Conservation (phyloP, 257 asterid species). For the Prunella vulgaris region DNA sequence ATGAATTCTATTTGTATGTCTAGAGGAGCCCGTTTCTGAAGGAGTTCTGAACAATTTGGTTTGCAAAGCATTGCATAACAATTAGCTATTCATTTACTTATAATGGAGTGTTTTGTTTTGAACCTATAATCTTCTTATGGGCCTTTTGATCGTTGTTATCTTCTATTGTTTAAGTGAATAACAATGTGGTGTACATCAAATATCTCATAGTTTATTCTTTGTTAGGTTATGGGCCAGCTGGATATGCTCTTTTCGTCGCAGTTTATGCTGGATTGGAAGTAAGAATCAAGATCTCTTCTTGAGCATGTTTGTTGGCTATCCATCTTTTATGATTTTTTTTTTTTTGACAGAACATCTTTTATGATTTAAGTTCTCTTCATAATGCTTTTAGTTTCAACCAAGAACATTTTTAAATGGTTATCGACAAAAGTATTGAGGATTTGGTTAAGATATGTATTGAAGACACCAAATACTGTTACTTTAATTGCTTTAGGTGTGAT, state of each 20-base stretch:
- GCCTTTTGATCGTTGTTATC: constrained; percentile 12
- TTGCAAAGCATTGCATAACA: background rate
- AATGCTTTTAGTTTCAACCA: constrained; percentile 2
- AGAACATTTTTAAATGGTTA: background rate
- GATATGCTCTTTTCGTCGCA: constrained; percentile 87
- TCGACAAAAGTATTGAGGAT: background rate
- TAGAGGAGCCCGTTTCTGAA: constrained; percentile 7
- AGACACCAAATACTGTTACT: no score
- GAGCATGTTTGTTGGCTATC: constrained; percentile 17
- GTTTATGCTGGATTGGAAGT: constrained; percentile 96
- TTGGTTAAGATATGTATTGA: background rate
- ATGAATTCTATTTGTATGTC: background rate
- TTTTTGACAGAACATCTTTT: no score
- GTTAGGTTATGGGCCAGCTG: constrained; percentile 91
- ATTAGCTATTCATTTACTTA: background rate
- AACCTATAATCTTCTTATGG: background rate
- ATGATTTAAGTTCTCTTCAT: background rate
- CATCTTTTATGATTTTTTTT: background rate
- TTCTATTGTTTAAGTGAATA: background rate
- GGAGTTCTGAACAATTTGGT: background rate
- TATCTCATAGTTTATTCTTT: constrained; percentile 7
- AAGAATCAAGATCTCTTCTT: constrained; percentile 29
- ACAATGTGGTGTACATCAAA: constrained; percentile 11
- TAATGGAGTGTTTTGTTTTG: background rate
- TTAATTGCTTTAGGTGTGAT: background rate